Evolutionary conservation across 305 asterid genomes (phyloP).

Genomic region (Fraxinus greggii): DNA sequence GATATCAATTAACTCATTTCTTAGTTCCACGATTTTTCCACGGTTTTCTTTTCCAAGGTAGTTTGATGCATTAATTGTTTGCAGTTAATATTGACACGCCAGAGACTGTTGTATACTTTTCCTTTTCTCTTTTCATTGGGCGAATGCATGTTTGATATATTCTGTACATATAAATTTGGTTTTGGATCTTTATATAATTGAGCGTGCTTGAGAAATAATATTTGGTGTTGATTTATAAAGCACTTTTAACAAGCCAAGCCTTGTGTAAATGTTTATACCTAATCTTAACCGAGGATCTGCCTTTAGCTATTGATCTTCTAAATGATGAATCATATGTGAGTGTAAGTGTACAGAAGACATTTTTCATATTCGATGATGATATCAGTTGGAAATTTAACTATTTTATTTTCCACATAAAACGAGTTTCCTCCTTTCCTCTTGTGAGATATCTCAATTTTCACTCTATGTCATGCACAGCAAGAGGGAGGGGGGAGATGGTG

Average conservation of each 20-base stretch:
- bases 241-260: neutral
- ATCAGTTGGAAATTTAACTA: neutral
- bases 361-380: neutral
- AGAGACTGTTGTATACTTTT: neutral
- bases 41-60: neutral
- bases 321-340: neutral
- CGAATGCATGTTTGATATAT: neutral
- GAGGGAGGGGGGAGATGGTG: neutral
- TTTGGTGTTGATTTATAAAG: neutral
- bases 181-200: neutral
- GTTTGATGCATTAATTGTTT: neutral
- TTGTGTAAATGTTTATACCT: neutral
- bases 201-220: neutral
- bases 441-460: neutral
- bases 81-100: neutral
- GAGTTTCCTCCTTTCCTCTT: neutral
- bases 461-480: neutral
- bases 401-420: neutral
- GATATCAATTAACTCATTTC: neutral
- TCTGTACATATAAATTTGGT: neutral
- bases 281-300: neutral
- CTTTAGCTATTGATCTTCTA: neutral
- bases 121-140: neutral
- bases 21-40: neutral
- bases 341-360: neutral